These are phyloP conservation scores for Calendula officinalis DNA, from an alignment of 129 eudicot species.

Conservation along the genomic window DNA sequence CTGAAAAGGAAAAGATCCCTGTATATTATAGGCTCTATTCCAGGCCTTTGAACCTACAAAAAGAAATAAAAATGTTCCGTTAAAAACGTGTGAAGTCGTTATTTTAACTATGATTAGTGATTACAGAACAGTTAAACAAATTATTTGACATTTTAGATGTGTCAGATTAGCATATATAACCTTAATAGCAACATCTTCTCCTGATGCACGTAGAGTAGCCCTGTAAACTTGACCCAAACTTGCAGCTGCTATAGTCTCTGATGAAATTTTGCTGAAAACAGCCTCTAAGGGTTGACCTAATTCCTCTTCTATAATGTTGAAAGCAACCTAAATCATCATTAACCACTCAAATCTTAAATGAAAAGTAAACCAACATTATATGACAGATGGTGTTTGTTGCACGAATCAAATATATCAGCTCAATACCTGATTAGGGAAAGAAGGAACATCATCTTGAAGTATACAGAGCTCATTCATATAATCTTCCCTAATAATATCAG, in stretches of 20 bases:
- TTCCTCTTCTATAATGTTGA: slow-evolving; percentile 96
- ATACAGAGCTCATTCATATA: slow-evolving; percentile 98
- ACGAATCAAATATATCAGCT: slow-evolving; percentile 9
- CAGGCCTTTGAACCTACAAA: slow-evolving; percentile 85
- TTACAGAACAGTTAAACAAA: neutral
- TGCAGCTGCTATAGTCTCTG: slow-evolving; percentile 90
- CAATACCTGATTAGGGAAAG: slow-evolving; percentile 88
- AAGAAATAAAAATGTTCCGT: slow-evolving; percentile 2
- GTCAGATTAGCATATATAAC: slow-evolving; percentile 31
- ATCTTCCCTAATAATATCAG: slow-evolving; percentile 98
- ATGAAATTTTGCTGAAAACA: slow-evolving; percentile 81
- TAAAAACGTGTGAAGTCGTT: neutral
- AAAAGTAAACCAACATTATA: slow-evolving; percentile 13
- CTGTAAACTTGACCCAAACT: slow-evolving; percentile 94
- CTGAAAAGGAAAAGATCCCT: slow-evolving; percentile 93
- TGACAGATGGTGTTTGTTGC: neutral
- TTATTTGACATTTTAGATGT: neutral
- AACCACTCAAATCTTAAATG: slow-evolving; percentile 38
- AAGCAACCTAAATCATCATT: slow-evolving; percentile 76
- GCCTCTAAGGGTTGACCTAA: slow-evolving; percentile 92
- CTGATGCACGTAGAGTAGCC: slow-evolving; percentile 85
- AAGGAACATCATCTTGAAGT: slow-evolving; percentile 98
- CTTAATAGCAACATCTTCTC: slow-evolving; percentile 96
- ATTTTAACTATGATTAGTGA: neutral
- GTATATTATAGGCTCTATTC: slow-evolving; percentile 89